Percentiles rank a stretch among this genome's conserved stretches.
Conservation (phyloP, 768 basidiomycete genomes). For the Psilocybe tampanensis region DNA sequence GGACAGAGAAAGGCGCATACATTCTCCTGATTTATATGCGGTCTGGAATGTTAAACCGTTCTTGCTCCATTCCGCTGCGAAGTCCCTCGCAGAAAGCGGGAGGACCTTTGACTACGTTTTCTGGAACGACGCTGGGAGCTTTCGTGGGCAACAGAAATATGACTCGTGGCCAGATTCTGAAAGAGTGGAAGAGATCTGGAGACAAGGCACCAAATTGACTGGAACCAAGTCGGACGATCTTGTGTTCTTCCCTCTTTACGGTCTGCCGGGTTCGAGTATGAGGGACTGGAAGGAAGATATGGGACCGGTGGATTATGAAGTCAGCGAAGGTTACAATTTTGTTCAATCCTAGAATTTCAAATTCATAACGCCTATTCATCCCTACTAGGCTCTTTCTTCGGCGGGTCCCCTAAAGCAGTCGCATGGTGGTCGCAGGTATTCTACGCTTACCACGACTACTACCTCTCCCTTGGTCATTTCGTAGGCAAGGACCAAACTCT, state of each 20-base stretch:
- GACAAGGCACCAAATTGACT: constrained; percentile 31
- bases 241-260: constrained; percentile 49
- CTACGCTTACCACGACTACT: constrained; percentile 54
- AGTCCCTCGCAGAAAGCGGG: constrained; percentile 23
- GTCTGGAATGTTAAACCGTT: constrained; percentile 60
- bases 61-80: constrained; percentile 45
- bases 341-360: not conserved
- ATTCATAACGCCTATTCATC: not conserved
- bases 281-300: constrained; percentile 43
- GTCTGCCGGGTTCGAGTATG: constrained; percentile 32
- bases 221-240: constrained; percentile 39
- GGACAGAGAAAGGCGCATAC: constrained; percentile 45
- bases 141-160: constrained; percentile 46
- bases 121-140: constrained; percentile 61
- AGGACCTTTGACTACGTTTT: constrained; percentile 53
- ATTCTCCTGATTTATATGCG: constrained; percentile 54
- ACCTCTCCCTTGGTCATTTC: constrained; percentile 47
- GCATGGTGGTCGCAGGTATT: constrained; percentile 47
- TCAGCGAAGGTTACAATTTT: constrained; percentile 47
- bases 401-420: constrained; percentile 45
- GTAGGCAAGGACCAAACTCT: constrained; percentile 62
- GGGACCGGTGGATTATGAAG: constrained; percentile 52
- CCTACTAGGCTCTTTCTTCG: constrained; percentile 58
- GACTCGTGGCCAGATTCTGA: constrained; percentile 47
- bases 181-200: constrained; percentile 43